Evolutionary conservation across 306 rosid species (phyloP).

Genomic region (Prunus salicina): DNA sequence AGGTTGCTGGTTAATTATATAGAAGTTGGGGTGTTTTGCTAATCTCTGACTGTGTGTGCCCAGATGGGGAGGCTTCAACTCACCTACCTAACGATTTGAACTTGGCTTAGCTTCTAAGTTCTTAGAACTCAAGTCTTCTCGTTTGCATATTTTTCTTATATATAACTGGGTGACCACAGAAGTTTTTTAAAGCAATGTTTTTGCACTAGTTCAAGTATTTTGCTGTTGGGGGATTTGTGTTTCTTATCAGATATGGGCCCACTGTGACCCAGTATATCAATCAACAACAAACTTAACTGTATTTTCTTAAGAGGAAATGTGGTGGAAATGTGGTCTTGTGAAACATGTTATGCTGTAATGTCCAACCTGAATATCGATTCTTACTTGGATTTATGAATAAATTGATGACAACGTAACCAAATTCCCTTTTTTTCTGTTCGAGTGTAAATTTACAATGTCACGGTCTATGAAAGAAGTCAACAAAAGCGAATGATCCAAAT

Average conservation of each 20-base stretch:
- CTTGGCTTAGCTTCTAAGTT: conserved; percentile 57
- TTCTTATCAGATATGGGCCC: not conserved
- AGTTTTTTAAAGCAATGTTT: conserved; percentile 27
- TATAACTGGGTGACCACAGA: conserved; percentile 8
- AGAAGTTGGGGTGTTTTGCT: not conserved
- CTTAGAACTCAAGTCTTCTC: conserved; percentile 50
- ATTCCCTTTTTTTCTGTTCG: too few species aligned
- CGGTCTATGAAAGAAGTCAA: not conserved
- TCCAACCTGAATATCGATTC: not conserved
- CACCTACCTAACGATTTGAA: conserved; percentile 57
- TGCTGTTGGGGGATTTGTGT: not conserved
- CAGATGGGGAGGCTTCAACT: conserved; percentile 56
- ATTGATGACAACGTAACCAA: not conserved
- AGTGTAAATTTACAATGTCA: not conserved
- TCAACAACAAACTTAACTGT: not conserved
- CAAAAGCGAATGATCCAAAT: not conserved
- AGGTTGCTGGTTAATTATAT: not conserved
- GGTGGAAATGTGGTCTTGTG: not conserved
- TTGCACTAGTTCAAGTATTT: not conserved
- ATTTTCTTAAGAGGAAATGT: not conserved
- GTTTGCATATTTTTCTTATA: conserved; percentile 13
- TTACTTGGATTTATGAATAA: not conserved
- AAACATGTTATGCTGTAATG: too few species aligned
- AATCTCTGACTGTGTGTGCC: not conserved
- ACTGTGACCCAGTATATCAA: not conserved